Evolutionary conservation across 148 eudicot genomes (phyloP).

Genomic region (Amaranthus hypochondriacus): DNA sequence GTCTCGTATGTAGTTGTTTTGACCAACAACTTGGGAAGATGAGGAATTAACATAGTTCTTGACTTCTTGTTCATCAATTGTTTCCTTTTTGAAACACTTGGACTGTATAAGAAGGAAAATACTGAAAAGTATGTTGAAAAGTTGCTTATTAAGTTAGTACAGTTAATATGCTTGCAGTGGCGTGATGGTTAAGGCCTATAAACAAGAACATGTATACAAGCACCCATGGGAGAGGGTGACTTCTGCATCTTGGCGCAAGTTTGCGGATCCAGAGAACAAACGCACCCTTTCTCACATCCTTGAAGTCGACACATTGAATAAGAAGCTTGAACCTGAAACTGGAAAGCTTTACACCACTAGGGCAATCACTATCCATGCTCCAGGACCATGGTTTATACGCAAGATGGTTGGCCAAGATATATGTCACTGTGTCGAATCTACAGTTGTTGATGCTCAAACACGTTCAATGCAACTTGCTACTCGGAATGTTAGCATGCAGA

Average conservation of each 20-base stretch:
- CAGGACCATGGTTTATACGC: slow-evolving; percentile 88
- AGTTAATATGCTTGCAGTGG: not conserved
- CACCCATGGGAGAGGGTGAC: slow-evolving; percentile 98
- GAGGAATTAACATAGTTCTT: not conserved
- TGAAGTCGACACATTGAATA: slow-evolving; percentile 78
- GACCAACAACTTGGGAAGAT: not conserved
- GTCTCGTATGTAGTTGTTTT: not conserved
- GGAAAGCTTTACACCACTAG: slow-evolving; percentile 88
- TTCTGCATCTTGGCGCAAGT: slow-evolving; percentile 98
- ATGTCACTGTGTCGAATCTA: slow-evolving; percentile 89
- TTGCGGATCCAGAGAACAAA: slow-evolving; percentile 89
- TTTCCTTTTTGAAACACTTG: not conserved
- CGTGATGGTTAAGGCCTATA: slow-evolving; percentile 74
- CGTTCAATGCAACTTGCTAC: slow-evolving; percentile 81
- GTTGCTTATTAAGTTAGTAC: not conserved
- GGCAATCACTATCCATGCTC: slow-evolving; percentile 76
- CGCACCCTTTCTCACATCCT: slow-evolving; percentile 72
- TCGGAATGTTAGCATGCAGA: slow-evolving; percentile 74
- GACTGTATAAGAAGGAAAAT: not conserved
- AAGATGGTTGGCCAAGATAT: slow-evolving; percentile 84
- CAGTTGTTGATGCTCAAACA: slow-evolving; percentile 70
- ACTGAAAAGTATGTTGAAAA: not conserved
- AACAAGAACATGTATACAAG: slow-evolving; percentile 80
- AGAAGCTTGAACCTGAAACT: slow-evolving; percentile 60
- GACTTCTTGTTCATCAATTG: not conserved